Conservation (phyloP, 2,329 filamentous ascomycete species). For the Colletotrichum navitas region DNA sequence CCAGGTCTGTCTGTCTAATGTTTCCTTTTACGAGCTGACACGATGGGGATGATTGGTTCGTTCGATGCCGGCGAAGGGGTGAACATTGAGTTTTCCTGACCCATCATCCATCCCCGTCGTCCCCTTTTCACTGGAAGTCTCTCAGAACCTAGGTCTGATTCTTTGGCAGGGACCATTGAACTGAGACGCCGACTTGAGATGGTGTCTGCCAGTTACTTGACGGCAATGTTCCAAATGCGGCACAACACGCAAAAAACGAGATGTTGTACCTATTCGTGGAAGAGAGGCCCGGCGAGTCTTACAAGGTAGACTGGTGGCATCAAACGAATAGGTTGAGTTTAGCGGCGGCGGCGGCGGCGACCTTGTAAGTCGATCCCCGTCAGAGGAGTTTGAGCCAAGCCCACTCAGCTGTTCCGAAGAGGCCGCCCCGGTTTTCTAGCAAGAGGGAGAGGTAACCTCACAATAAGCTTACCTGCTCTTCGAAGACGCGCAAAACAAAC, state of each 20-base stretch:
- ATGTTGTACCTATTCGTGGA: no score
- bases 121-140: constrained; percentile 8
- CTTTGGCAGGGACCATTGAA: background rate
- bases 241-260: no score
- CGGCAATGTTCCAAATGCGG: background rate
- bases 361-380: constrained; percentile 13
- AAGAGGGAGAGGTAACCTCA: constrained; percentile 36
- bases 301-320: constrained; percentile 22
- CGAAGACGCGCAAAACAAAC: constrained; percentile 6
- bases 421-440: constrained; percentile 21
- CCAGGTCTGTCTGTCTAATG: constrained; percentile 20
- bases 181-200: background rate
- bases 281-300: background rate
- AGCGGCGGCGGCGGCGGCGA: constrained; percentile 16
- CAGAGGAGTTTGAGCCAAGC: constrained; percentile 35
- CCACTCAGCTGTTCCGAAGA: constrained; percentile 17
- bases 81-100: constrained; percentile 12
- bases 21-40: constrained; percentile 16
- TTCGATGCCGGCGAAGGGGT: background rate
- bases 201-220: background rate
- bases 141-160: background rate
- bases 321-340: constrained; percentile 5
- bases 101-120: constrained; percentile 8
- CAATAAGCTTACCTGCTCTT: constrained; percentile 40
- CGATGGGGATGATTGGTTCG: constrained; percentile 24